Conservation (phyloP, 768 basidiomycete genomes). For the Postia placenta region DNA sequence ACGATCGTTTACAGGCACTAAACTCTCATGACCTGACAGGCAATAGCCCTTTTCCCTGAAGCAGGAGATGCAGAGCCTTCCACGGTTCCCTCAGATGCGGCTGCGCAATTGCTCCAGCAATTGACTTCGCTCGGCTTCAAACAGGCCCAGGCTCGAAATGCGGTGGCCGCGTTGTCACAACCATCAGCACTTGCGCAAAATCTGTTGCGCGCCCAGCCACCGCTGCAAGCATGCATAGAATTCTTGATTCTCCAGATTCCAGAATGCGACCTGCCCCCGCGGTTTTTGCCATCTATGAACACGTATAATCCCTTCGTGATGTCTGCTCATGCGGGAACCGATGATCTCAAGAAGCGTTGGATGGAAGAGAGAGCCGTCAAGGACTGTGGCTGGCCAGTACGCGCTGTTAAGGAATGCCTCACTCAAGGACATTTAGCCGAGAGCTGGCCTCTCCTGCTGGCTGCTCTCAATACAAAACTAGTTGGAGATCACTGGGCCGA, state of each 20-base stretch:
- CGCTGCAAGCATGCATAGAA: conserved; percentile 76
- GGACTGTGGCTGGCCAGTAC: conserved; percentile 76
- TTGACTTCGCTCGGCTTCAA: conserved; percentile 66
- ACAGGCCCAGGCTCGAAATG: conserved; percentile 42
- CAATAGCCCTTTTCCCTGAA: conserved; percentile 45
- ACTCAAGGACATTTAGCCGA: conserved; percentile 31
- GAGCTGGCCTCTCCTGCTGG: conserved; percentile 51
- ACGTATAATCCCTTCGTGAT: conserved; percentile 68
- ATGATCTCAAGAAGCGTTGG: conserved; percentile 71
- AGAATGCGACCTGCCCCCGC: conserved; percentile 80
- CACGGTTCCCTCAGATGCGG: conserved; percentile 37
- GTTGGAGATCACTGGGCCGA: conserved; percentile 35
- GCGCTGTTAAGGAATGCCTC: conserved; percentile 55
- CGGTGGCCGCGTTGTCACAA: conserved; percentile 48
- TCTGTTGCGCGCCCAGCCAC: conserved; percentile 51
- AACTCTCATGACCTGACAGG: conserved; percentile 34
- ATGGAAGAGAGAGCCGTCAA: conserved; percentile 74
- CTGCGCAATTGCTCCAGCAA: conserved; percentile 41
- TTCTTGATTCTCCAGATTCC: conserved; percentile 79
- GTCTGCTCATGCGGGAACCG: conserved; percentile 53
- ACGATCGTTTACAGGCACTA: not conserved
- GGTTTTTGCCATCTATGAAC: conserved; percentile 59
- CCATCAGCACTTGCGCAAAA: conserved; percentile 55
- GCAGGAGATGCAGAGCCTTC: conserved; percentile 28
- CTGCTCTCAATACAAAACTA: conserved; percentile 47